Evolutionary conservation across 192 early-diverging fungal genomes (phyloP).

Genomic region (Coemansia umbellata): DNA sequence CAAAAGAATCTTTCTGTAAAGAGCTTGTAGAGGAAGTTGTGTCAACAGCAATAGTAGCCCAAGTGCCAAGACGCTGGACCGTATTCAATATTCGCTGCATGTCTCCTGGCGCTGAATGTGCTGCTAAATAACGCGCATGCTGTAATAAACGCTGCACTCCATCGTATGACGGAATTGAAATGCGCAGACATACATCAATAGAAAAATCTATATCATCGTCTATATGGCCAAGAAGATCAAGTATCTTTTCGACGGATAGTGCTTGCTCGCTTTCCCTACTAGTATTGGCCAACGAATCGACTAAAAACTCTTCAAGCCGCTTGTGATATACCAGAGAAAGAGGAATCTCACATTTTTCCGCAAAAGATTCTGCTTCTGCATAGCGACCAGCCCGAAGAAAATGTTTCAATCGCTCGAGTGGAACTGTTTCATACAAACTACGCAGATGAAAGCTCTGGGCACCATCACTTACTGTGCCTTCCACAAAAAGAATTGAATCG

Average conservation of each 20-base stretch:
- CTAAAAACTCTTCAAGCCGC: conserved; percentile 16
- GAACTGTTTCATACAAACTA: conserved; percentile 22
- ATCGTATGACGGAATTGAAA: conserved; percentile 1
- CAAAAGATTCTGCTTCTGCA: conserved; percentile 34
- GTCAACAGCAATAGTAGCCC: too few species aligned
- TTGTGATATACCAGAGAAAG: conserved; percentile 17
- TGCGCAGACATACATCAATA: conserved; percentile 13
- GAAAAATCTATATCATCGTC: conserved; percentile 17
- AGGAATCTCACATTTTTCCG: conserved; percentile 22
- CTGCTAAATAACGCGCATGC: conserved; percentile 12
- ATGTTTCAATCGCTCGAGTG: conserved; percentile 37
- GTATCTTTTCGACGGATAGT: background rate
- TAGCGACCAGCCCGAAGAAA: conserved; percentile 25
- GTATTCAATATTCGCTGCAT: background rate
- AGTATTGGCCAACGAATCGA: background rate
- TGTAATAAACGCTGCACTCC: conserved; percentile 21
- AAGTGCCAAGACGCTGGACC: conserved; percentile 44
- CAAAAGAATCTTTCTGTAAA: conserved; percentile 1
- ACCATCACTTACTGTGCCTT: conserved; percentile 11
- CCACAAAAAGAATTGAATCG: conserved; percentile 37
- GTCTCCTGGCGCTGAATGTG: background rate
- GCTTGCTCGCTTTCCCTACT: background rate
- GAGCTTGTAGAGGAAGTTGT: too few species aligned
- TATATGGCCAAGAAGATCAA: conserved; percentile 9
- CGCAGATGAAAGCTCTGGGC: conserved; percentile 25